Percentiles rank a stretch among this genome's conserved stretches.
Evolutionary conservation across 73 alveolate genomes (phyloP).

Genomic region (Paramecium sonneborni): DNA sequence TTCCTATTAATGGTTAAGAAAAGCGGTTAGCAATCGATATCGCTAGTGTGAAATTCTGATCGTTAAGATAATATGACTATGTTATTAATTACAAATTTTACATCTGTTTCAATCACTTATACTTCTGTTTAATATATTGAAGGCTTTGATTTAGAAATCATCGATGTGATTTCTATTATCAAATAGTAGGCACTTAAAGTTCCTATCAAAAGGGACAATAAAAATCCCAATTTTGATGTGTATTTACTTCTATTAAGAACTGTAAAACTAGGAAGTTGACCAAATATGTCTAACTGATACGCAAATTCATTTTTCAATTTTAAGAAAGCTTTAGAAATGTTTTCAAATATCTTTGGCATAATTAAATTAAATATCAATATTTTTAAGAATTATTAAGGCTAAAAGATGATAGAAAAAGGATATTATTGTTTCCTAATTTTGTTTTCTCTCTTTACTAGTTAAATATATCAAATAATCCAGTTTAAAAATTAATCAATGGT

Average conservation of each 20-base stretch:
- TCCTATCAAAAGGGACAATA: neutral
- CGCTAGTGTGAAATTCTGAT: neutral
- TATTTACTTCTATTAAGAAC: neutral
- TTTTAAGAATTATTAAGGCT: neutral
- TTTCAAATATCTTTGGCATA: neutral
- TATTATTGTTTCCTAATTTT: too few species aligned
- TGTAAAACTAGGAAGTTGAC: neutral
- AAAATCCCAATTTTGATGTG: neutral
- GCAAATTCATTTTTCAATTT: neutral
- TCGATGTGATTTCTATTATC: neutral
- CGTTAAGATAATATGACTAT: neutral
- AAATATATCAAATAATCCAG: too few species aligned
- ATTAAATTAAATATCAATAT: neutral
- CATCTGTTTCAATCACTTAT: neutral
- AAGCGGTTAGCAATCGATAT: neutral
- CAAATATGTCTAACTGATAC: neutral
- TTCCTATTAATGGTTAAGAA: neutral
- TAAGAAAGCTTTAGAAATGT: neutral
- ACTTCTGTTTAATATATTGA: neutral
- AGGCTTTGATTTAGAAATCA: neutral
- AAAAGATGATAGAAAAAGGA: too few species aligned
- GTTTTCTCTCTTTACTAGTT: too few species aligned
- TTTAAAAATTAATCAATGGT: too few species aligned
- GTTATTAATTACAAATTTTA: neutral
- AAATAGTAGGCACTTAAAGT: neutral